Conservation (phyloP, 768 basidiomycete genomes). For the Amanita fuliginea region DNA sequence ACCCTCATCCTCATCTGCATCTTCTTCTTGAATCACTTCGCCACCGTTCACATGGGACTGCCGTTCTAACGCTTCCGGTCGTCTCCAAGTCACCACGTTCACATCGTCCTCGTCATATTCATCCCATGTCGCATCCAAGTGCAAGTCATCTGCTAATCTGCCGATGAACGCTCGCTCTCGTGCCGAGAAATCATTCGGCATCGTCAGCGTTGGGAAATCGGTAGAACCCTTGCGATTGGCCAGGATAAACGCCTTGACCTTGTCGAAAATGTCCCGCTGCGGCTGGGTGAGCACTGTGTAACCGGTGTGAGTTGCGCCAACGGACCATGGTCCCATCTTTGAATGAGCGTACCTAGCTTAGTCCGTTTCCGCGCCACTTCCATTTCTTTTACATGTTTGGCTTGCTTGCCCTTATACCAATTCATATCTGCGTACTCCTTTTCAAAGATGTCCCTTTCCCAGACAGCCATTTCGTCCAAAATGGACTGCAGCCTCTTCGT, state of each 20-base stretch:
- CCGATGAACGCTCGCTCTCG: constrained; percentile 73
- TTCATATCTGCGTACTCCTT: constrained; percentile 82
- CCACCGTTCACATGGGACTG: constrained; percentile 26
- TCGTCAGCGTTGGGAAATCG: constrained; percentile 34
- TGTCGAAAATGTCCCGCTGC: constrained; percentile 71
- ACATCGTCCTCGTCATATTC: constrained; percentile 80
- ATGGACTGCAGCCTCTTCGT: constrained; percentile 74
- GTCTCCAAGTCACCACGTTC: constrained; percentile 60
- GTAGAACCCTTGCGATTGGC: constrained; percentile 24
- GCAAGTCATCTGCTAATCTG: constrained; percentile 65
- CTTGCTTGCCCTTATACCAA: constrained; percentile 93
- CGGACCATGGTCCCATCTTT: neutral
- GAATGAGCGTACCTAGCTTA: constrained; percentile 43
- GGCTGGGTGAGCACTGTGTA: constrained; percentile 51
- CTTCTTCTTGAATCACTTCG: constrained; percentile 37
- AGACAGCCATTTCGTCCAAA: constrained; percentile 76
- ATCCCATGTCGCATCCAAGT: constrained; percentile 82
- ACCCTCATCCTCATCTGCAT: constrained; percentile 26
- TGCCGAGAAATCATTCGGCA: constrained; percentile 74
- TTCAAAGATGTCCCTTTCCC: constrained; percentile 88
- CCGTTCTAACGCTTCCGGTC: constrained; percentile 35
- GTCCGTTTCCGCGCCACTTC: constrained; percentile 47
- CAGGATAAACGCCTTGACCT: constrained; percentile 68
- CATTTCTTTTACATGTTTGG: constrained; percentile 55
- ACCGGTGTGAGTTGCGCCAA: neutral